Base-by-base conservation (phyloP, 148 eudicot species). In the Fallopia convolvulus region DNA sequence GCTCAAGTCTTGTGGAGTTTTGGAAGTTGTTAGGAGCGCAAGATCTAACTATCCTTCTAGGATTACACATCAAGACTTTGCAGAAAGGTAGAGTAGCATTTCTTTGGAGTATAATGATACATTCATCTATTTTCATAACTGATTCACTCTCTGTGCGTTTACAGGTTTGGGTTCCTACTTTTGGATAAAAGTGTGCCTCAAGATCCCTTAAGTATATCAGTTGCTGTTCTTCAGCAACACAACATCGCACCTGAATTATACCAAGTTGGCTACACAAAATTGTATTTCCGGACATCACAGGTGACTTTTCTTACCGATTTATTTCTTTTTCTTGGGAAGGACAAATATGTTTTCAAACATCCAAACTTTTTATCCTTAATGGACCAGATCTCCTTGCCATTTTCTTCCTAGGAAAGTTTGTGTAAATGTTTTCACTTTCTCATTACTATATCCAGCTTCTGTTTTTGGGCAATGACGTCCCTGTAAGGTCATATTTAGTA, bases 201-300 rank as follows among this genome's bases (percentile, higher is more conserved):
- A 49, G 97, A 94, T 82, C 91, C 98, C 39, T 82, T 94, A 75
- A 88, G 90, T 77, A 83, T 84, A 68, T 92, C 97, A 68, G 84
- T 94, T 77, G 86, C 93, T 36, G 87, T 93, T 81, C 89, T 96
- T 83, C 97, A 87, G 85, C 93, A 93, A 75, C 91, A 90, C 81
- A 68, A 68, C 46, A 68, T 68, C 44, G 46, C 6, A 17, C 72
- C 72, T 68, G 72, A 32, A 39, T 36, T 39, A 46, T 68, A 68
- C 72, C 98, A 90, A 93, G 95, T 93, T 87, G 98, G 98, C 65
- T 90, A 89, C 83, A 93, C 91, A 80, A 95, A 91, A 74, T 74
- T 96, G 75, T 96, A 85, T 79, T 96, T 96, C 78, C 90, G 98
- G 75, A 88, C 90, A 68, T 92, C 90, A 71, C 95, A 93, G 91